Evolutionary conservation across 345 rosid species (phyloP), one percentile per base, ranked within the genome.

Genomic region (Firmiana major): DNA sequence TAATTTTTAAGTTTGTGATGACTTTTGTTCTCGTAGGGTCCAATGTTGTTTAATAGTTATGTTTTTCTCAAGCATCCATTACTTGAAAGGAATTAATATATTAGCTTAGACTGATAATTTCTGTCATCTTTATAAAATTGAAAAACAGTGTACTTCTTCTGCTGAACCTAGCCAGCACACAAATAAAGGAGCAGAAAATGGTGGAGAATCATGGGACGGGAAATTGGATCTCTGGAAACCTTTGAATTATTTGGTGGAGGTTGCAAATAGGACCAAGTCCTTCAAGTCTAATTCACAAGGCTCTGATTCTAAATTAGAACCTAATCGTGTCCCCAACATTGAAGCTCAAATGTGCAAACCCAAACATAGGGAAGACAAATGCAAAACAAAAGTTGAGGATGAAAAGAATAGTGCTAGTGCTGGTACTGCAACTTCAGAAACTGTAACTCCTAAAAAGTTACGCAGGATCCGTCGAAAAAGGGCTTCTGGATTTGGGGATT

Each of bases 231-330:
- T 86, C 68, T 96, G 97, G 99, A 92, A 91, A 76, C 98, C 99
- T 21, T 85, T 96, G 77, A 85, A 91, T 84, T 91, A 84, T 91
- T 94, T 96, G 77, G 97, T 96, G 85, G 99, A 96, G 82, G 99
- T 88, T 76, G 97, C 95, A 24, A 96, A 92, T 64, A 90, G 94
- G 86, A 90, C 94, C 77, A 92, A 94, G 87, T 76, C 91, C 74
- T 84, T 81, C 73, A 92, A 88, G 87, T 84, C 86, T 68, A 86
- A 77, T 84, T 87, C 83, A 77, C 94, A 85, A 81, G 93, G 86
- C 49, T 76, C 84, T 78, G 88, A 80, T 69, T 77, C 85, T 71
- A 84, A 79, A 74, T 81, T 83, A 75, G 89, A 85, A 63, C 73
- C 72, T 75, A 84, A 75, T 58, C 63, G 70, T 79, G 84, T 83